Percentiles rank a stretch among this genome's conserved stretches.
These are phyloP conservation scores for Echria macrotheca DNA, from an alignment of 495 filamentous ascomycete genomes.

Conservation along the genomic window DNA sequence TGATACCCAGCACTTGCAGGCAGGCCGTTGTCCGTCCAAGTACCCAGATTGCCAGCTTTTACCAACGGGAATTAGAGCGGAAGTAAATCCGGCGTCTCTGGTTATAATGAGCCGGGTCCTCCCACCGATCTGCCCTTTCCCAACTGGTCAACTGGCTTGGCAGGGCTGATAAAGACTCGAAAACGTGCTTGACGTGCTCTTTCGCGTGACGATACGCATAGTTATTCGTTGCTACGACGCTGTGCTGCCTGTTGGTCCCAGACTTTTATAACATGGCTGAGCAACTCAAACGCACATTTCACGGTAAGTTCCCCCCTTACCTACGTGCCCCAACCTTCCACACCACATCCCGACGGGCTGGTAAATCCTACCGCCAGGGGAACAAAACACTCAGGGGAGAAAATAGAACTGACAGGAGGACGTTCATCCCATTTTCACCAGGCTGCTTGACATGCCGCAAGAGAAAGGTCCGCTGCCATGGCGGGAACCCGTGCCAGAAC, in stretches of 20 bases:
- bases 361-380: too few species aligned
- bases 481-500: conserved; percentile 30
- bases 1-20: too few species aligned
- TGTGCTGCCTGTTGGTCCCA: too few species aligned
- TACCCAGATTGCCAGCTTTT: too few species aligned
- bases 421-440: too few species aligned
- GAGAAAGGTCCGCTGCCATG: conserved; percentile 32
- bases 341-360: too few species aligned
- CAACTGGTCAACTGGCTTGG: conserved; percentile 1
- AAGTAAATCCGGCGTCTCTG: not conserved
- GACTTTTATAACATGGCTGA: conserved; percentile 19
- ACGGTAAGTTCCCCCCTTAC: conserved; percentile 22
- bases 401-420: too few species aligned
- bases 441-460: conserved; percentile 36
- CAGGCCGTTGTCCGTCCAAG: too few species aligned
- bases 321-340: not conserved
- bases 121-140: conserved; percentile 1
- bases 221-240: too few species aligned
- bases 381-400: too few species aligned
- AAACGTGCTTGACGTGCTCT: conserved; percentile 4
- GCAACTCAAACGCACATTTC: conserved; percentile 29
- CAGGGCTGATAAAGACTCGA: conserved; percentile 5
- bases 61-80: too few species aligned
- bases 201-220: not conserved
- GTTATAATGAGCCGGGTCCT: conserved; percentile 1